Evolutionary conservation across 2,329 filamentous ascomycete genomes (phyloP).

Genomic region (Metarhizium album): DNA sequence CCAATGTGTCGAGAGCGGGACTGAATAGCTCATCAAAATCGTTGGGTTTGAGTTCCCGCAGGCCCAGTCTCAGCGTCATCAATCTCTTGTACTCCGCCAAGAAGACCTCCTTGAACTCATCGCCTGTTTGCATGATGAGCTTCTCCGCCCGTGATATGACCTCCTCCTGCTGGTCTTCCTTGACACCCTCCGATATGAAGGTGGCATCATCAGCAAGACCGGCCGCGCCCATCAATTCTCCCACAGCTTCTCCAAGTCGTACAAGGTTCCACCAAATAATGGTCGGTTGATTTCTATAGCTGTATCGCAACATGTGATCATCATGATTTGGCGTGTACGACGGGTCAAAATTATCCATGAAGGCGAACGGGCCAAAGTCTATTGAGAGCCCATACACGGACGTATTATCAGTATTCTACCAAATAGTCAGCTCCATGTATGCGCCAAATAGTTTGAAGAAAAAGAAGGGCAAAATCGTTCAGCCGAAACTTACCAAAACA

Average conservation of each 20-base stretch:
- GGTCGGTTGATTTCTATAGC: conserved; percentile 86
- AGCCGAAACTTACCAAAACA: conserved; percentile 45
- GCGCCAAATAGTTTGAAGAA: no score
- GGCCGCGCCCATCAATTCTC: conserved; percentile 77
- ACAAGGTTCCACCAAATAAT: conserved; percentile 99
- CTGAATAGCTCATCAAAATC: conserved; percentile 79
- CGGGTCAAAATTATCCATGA: conserved; percentile 94
- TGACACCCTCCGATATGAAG: conserved; percentile 64
- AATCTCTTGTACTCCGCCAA: conserved; percentile 78
- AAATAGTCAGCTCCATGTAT: conserved; percentile 10
- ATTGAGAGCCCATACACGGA: conserved; percentile 81
- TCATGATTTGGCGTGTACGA: conserved; percentile 95
- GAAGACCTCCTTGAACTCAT: conserved; percentile 85
- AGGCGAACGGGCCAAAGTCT: conserved; percentile 94
- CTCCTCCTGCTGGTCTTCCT: conserved; percentile 48
- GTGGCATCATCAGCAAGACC: conserved; percentile 56
- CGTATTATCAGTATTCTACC: conserved; percentile 85
- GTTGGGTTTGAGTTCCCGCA: conserved; percentile 54
- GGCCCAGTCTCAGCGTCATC: conserved; percentile 70
- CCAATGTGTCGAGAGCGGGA: conserved; percentile 70
- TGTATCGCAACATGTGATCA: conserved; percentile 76
- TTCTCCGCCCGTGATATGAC: conserved; percentile 72
- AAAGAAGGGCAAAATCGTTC: neutral
- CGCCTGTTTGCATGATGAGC: conserved; percentile 67
- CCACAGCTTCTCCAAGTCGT: conserved; percentile 77